phyloP scores from a whole-genome alignment of 139 green algal genomes.

The Chlamydomonas incerta region DNA sequence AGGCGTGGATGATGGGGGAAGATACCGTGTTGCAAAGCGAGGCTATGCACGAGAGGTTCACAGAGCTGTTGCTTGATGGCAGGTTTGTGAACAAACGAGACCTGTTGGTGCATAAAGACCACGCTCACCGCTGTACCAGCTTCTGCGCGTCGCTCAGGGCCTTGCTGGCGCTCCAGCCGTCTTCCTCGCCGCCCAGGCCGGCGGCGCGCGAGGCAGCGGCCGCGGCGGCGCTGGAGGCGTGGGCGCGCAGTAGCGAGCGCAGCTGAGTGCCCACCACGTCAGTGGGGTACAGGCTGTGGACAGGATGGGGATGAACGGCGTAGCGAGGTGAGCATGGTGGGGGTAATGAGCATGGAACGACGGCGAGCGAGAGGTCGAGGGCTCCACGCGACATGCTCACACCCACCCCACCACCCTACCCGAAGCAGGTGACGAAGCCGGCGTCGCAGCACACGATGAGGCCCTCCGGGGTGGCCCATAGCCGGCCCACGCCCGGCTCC shows the following conservation, averaged over 20 bases:
- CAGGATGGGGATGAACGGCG: not conserved
- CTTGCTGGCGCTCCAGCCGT: not conserved
- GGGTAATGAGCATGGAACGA: too few species aligned
- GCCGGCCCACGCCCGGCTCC: not conserved
- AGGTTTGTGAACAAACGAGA: too few species aligned
- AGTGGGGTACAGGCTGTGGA: not conserved
- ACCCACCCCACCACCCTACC: too few species aligned
- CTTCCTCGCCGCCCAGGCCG: not conserved
- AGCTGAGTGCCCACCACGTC: not conserved
- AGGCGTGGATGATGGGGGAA: too few species aligned
- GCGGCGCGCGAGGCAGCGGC: not conserved
- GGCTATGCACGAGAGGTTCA: too few species aligned
- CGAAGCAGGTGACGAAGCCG: not conserved
- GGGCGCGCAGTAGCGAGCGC: not conserved
- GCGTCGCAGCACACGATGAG: not conserved
- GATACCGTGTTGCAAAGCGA: too few species aligned
- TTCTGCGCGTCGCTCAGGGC: not conserved
- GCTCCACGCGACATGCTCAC: too few species aligned
- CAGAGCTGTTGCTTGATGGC: too few species aligned
- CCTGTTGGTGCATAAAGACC: too few species aligned
- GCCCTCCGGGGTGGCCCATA: not conserved
- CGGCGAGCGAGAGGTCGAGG: too few species aligned
- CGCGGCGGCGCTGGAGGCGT: not conserved
- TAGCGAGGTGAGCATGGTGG: too few species aligned
- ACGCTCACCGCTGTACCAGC: not conserved